Percentiles rank a stretch among this genome's conserved stretches.
These are phyloP conservation scores for Ceratobasidium papillatum DNA, from an alignment of 1,284 basidiomycete species.

Conservation along the genomic window DNA sequence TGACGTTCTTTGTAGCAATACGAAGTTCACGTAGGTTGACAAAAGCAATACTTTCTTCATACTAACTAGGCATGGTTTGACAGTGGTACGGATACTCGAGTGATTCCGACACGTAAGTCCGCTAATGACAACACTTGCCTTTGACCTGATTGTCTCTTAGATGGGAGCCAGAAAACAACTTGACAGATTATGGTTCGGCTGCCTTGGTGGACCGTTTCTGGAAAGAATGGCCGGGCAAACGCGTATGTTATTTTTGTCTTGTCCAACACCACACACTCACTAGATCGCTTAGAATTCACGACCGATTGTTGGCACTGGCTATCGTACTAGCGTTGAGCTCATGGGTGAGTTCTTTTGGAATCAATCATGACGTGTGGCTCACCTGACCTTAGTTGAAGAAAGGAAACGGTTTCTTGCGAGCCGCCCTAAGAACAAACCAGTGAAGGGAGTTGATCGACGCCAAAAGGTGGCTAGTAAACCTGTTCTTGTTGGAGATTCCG, in stretches of 20 bases:
- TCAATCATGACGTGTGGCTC: not conserved
- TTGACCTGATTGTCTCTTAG: not conserved
- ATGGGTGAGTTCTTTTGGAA: not conserved
- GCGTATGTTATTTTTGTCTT: not conserved
- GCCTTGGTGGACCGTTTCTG: constrained; percentile 26
- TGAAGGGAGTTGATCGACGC: constrained; percentile 3
- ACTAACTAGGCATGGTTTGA: not conserved
- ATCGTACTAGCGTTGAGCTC: not conserved
- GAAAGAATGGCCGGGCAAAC: constrained; percentile 18
- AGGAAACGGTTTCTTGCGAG: constrained; percentile 16
- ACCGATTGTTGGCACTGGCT: constrained; percentile 2
- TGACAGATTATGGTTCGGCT: constrained; percentile 28
- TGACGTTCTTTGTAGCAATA: constrained; percentile 4
- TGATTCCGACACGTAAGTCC: constrained; percentile 22
- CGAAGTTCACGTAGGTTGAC: constrained; percentile 25
- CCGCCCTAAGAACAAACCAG: constrained; percentile 11
- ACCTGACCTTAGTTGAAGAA: not conserved
- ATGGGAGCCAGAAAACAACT: constrained; percentile 32
- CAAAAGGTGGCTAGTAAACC: not conserved
- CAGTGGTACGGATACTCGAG: constrained; percentile 25
- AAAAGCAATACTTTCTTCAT: not conserved
- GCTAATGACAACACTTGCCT: not conserved
- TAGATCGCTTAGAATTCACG: not conserved
- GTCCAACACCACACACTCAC: not conserved
- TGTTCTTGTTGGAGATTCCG: constrained; percentile 10